Evolutionary conservation across 768 basidiomycete genomes (phyloP), one percentile per base, ranked within the genome.

Genomic region (Hebeloma cylindrosporum): DNA sequence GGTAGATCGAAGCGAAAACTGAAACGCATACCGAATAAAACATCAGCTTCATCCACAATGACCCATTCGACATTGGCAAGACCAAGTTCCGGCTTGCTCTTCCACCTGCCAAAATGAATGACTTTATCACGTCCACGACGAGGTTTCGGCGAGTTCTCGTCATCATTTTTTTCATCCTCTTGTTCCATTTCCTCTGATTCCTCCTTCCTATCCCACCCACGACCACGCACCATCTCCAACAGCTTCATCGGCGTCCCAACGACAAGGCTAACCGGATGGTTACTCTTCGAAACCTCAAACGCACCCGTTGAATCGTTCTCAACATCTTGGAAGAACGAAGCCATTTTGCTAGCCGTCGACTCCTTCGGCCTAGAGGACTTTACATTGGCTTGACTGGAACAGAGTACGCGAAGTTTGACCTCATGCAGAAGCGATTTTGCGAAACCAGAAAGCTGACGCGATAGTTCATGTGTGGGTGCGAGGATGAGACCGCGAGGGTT

Each of bases 1-100:
- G 11, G 29, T 8, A 39, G 20, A 27, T 28, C 2, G 10, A 18
- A 14, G 27, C 41, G 26, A 31, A 18, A n/a, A 26, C 29, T 11
- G 7, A 18, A 27, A 41, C 32, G 64, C 77, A 38, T 51, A 89
- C 93, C 90, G 41, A 95, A 85, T 9, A 94, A 69, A 37, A 96
- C 80, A 60, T 95, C 93, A 0, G 93, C 93, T 59, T 96, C 93
- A 49, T 96, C 93, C 1, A 95, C 70, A 3, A 94, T 73, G 5
- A 95, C 84, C 91, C 91, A 95, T 56, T 95, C 90, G 1, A 94
- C 69, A 37, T 80, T 75, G 40, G 73, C 74, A 17, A 92, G 64
- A 2, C 81, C 75, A 66, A 89, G 75, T 56, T 82, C 73, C 4
- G 79, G 74, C 34, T 74, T 68, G 16, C 48, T 66, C 56, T 49